phyloP scores from a whole-genome alignment of 768 basidiomycete species.

The Rhizopogon sp. region DNA sequence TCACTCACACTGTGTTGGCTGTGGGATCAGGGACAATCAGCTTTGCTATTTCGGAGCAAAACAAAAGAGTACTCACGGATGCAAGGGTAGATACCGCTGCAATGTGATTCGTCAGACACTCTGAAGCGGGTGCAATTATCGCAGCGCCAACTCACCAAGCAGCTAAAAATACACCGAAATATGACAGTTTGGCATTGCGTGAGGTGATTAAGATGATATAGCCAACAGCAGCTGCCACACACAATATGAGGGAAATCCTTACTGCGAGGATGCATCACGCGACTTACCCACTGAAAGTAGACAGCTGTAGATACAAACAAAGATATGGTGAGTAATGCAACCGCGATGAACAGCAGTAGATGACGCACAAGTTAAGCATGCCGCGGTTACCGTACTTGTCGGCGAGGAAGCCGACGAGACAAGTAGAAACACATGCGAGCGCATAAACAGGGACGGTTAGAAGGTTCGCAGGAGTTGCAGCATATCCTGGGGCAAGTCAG shows the following conservation, averaged over 20 bases:
- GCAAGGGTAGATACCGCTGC: conserved; percentile 69
- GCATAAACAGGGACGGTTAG: conserved; percentile 75
- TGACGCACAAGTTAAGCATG: conserved; percentile 55
- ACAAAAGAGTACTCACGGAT: conserved; percentile 45
- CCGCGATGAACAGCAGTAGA: background rate
- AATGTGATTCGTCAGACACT: background rate
- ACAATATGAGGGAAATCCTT: conserved; percentile 5
- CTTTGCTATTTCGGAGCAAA: background rate
- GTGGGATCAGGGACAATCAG: background rate
- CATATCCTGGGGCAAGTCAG: conserved; percentile 39
- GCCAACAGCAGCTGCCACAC: conserved; percentile 43
- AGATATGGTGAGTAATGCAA: conserved; percentile 28
- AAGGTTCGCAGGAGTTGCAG: conserved; percentile 70
- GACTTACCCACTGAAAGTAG: conserved; percentile 23
- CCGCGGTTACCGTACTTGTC: conserved; percentile 60
- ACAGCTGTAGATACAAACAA: conserved; percentile 11
- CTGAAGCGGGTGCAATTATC: no score
- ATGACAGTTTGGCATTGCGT: conserved; percentile 57
- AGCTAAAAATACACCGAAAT: conserved; percentile 68
- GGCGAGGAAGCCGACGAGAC: conserved; percentile 55
- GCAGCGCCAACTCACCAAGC: conserved; percentile 43
- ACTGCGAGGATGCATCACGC: background rate
- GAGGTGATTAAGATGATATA: conserved; percentile 70
- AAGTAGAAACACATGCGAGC: conserved; percentile 64
- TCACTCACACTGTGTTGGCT: conserved; percentile 57